A percentile compares a stretch with the other conserved stretches of the same genome.
phyloP scores from a whole-genome alignment of 1,284 basidiomycete species.

The Apiotrichum porosum region DNA sequence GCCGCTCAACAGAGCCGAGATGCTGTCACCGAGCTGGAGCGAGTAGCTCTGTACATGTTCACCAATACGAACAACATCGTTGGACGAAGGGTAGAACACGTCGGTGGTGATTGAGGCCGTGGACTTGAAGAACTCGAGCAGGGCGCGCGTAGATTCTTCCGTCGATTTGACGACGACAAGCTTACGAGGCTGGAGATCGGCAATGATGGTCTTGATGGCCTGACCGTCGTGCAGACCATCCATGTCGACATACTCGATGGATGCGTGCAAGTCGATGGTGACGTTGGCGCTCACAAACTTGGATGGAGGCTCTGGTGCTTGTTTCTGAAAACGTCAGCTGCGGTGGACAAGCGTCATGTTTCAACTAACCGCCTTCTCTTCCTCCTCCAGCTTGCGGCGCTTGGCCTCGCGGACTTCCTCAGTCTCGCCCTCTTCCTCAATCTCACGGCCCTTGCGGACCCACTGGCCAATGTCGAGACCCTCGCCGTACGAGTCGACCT shows the following conservation, averaged over 20 bases:
- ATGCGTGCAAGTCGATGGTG: slow-evolving; percentile 74
- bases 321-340: slow-evolving; percentile 3
- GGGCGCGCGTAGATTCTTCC: slow-evolving; percentile 59
- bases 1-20: slow-evolving; percentile 57
- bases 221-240: slow-evolving; percentile 94
- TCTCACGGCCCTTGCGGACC: slow-evolving; percentile 78
- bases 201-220: slow-evolving; percentile 92
- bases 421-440: slow-evolving; percentile 79
- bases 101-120: slow-evolving; percentile 85
- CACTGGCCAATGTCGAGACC: slow-evolving; percentile 89
- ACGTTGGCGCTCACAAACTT: slow-evolving; percentile 78
- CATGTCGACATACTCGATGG: slow-evolving; percentile 86
- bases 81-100: slow-evolving; percentile 70
- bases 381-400: slow-evolving; percentile 65
- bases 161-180: slow-evolving; percentile 84
- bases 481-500: slow-evolving; percentile 95
- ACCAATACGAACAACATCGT: slow-evolving; percentile 79
- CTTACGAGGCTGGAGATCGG: slow-evolving; percentile 92
- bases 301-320: slow-evolving; percentile 79
- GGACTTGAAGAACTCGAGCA: slow-evolving; percentile 73
- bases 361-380: slow-evolving; percentile 65
- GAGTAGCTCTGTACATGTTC: slow-evolving; percentile 94
- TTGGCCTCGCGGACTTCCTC: slow-evolving; percentile 73
- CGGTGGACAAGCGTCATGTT: too few relatives aligned
- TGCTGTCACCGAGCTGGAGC: slow-evolving; percentile 88